Percentiles rank a stretch among this genome's conserved stretches.
phyloP scores from a whole-genome alignment of 768 basidiomycete species.

The Suillus weaverae region DNA sequence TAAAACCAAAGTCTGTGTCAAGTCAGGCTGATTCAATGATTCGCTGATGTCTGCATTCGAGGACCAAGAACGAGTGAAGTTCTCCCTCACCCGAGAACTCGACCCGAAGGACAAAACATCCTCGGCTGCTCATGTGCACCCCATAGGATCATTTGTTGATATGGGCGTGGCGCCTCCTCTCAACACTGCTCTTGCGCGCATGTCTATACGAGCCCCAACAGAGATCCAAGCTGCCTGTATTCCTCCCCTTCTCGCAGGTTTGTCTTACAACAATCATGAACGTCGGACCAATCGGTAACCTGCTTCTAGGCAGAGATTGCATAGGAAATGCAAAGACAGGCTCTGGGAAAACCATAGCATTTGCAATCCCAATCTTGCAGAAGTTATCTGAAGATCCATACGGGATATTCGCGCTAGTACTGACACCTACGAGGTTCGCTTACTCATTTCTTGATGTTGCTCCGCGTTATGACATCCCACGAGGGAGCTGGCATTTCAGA shows the following conservation, averaged over 20 bases:
- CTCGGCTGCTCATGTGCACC: conserved; percentile 21
- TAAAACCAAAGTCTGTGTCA: no score
- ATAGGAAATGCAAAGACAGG: conserved; percentile 98
- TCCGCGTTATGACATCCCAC: conserved; percentile 1
- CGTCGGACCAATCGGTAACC: not conserved
- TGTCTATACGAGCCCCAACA: conserved; percentile 87
- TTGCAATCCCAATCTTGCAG: conserved; percentile 93
- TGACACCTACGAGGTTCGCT: conserved; percentile 90
- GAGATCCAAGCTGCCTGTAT: conserved; percentile 91
- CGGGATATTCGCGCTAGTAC: conserved; percentile 88
- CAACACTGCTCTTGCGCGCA: conserved; percentile 62
- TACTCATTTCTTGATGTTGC: not conserved
- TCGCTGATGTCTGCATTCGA: not conserved
- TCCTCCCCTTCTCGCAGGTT: conserved; percentile 79
- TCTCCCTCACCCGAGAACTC: not conserved
- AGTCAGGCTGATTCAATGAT: no score
- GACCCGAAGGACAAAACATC: conserved; percentile 19
- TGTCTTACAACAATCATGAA: conserved; percentile 10
- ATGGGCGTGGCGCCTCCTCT: conserved; percentile 63
- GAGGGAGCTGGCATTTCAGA: conserved; percentile 96
- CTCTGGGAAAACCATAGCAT: conserved; percentile 96
- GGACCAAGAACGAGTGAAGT: not conserved
- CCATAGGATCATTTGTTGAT: conserved; percentile 45
- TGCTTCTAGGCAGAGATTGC: conserved; percentile 81
- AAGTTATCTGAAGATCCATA: conserved; percentile 86